A percentile compares a stretch with the other conserved stretches of the same genome.
phyloP scores from a whole-genome alignment of 1,284 basidiomycete species.

The Ustilago vetiveriae region DNA sequence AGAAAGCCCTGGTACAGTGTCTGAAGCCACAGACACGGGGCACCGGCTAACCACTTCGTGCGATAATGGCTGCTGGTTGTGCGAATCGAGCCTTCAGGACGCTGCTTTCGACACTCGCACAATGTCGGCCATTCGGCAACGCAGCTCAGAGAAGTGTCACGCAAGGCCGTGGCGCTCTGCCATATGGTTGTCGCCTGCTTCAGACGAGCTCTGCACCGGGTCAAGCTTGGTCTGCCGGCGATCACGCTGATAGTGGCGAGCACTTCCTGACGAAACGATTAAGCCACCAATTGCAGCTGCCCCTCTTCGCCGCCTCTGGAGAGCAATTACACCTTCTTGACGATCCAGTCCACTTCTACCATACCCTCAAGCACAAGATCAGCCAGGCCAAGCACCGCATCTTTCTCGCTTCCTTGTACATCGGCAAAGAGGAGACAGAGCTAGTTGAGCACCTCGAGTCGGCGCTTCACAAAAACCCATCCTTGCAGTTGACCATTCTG shows the following conservation, averaged over 20 bases:
- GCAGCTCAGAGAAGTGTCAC: too few relatives aligned
- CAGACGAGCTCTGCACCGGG: too few relatives aligned
- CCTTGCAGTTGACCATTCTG: constrained; percentile 78
- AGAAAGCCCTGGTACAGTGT: neutral
- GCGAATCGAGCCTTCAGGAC: neutral
- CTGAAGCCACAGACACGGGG: too few relatives aligned
- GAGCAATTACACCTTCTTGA: constrained; percentile 36
- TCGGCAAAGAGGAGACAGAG: constrained; percentile 59
- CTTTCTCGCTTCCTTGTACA: constrained; percentile 58
- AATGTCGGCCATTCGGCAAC: neutral
- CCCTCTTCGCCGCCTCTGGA: constrained; percentile 37
- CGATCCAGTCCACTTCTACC: constrained; percentile 44
- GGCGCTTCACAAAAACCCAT: constrained; percentile 69
- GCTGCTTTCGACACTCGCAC: neutral
- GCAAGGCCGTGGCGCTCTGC: too few relatives aligned
- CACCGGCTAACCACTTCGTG: too few relatives aligned
- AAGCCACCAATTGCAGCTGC: constrained; percentile 22
- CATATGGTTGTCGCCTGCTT: neutral
- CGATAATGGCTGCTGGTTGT: neutral
- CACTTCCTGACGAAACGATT: constrained; percentile 27
- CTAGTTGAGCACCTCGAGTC: constrained; percentile 40
- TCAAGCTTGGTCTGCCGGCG: neutral
- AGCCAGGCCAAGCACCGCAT: constrained; percentile 45
- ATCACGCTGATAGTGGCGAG: neutral
- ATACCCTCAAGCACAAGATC: constrained; percentile 38